Evolutionary conservation across 352 stramenopile genomes (phyloP), one percentile per base, ranked within the genome.

Genomic region (Phytophthora quininea): DNA sequence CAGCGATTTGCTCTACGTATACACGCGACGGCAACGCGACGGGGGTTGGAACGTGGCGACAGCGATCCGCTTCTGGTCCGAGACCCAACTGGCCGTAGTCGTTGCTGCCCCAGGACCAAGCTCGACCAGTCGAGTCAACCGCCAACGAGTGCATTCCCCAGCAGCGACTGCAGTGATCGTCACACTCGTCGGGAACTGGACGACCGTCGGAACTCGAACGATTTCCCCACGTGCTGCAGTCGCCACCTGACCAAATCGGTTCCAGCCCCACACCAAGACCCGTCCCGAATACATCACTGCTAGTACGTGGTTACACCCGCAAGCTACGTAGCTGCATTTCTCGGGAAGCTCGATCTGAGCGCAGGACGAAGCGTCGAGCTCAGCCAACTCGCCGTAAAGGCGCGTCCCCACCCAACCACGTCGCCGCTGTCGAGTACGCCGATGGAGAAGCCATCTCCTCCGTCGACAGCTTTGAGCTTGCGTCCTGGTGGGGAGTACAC

Each of bases 41-140:
- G 7, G 7, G 46, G 3, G 19, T 50, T 9, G 71, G 72, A 2
- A 42, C 43, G 0, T 64, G 27, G 29, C 54, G 19, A 24, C 19
- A 24, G 8, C 68, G 37, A 8, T 54, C 29, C 27, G 49, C 46
- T 3, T 65, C 52, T 0, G 52, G 73, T 6, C n/a, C 46, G 27
- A 73, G 48, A 0, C 87, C 86, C 11, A 92, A 64, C 46, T 95
- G 84, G 1, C 86, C 86, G 19, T 87, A 71, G 5, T 49, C 51
- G 58, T 93, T 93, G 47, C 79, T 62, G 6, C 88, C 87, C 88
- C 88, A 95, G 32, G 78, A 81, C 78, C 79, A 95, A 9, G 81
- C 62, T 0, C 58, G 53, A 1, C 76, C 73, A 29, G 40, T 27
- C 9, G 46, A 24, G 52, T 87, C 77, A 46, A 91, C 38, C 8